phyloP scores from a whole-genome alignment of 2,329 filamentous ascomycete genomes.

The Lojkania enalia region DNA sequence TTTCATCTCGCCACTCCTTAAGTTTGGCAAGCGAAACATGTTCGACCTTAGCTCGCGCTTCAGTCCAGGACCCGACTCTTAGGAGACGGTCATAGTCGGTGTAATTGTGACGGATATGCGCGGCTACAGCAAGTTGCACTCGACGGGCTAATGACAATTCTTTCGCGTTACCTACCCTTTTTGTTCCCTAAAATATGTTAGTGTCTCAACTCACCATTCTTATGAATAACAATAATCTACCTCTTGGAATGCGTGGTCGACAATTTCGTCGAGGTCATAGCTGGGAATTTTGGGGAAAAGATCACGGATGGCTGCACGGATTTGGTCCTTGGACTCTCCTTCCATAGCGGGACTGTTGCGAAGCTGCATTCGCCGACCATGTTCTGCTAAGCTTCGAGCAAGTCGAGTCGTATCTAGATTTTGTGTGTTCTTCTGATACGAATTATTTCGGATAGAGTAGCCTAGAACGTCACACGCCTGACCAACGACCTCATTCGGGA shows the following conservation, averaged over 20 bases:
- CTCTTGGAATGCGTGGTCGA: slow-evolving; percentile 64
- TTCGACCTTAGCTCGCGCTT: slow-evolving; percentile 60
- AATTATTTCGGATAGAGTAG: slow-evolving; percentile 23
- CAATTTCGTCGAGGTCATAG: slow-evolving; percentile 60
- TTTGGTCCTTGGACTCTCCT: slow-evolving; percentile 58
- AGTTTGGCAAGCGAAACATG: slow-evolving; percentile 59
- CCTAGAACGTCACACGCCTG: slow-evolving; percentile 58
- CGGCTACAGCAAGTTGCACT: slow-evolving; percentile 64
- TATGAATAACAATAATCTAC: slow-evolving; percentile 35
- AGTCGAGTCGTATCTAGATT: slow-evolving; percentile 32
- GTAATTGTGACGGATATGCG: slow-evolving; percentile 64
- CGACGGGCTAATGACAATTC: slow-evolving; percentile 59
- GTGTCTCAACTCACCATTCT: slow-evolving; percentile 1
- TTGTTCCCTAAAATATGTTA: slow-evolving; percentile 50
- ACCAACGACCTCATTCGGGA: slow-evolving; percentile 62
- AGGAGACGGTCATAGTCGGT: slow-evolving; percentile 65
- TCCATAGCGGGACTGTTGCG: slow-evolving; percentile 31
- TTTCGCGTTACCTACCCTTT: slow-evolving; percentile 60
- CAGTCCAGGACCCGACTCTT: slow-evolving; percentile 52
- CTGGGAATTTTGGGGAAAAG: slow-evolving; percentile 66
- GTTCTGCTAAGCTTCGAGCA: slow-evolving; percentile 41
- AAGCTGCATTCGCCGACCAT: slow-evolving; percentile 30
- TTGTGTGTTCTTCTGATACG: slow-evolving; percentile 10
- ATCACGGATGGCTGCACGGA: slow-evolving; percentile 62
- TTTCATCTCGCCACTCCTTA: slow-evolving; percentile 65